phyloP scores from a whole-genome alignment of 2,329 filamentous ascomycete species.

The Botryotinia calthae region DNA sequence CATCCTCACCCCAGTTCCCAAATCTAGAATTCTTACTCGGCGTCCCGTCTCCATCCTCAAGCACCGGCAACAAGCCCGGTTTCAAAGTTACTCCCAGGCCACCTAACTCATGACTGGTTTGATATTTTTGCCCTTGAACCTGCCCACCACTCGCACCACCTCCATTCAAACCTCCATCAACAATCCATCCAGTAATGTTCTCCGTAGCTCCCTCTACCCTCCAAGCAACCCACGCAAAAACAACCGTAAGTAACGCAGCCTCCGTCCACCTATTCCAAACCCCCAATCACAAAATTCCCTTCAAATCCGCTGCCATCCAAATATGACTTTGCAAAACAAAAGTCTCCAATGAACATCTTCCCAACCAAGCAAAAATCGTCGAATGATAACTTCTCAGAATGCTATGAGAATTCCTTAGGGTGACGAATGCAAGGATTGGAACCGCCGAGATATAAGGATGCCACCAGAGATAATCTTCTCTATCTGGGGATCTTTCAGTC shows the following conservation, averaged over 20 bases:
- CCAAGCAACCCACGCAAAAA: constrained; percentile 46
- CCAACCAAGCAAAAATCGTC: constrained; percentile 51
- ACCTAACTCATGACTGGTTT: neutral
- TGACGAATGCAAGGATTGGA: constrained; percentile 52
- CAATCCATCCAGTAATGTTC: constrained; percentile 42
- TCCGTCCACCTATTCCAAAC: constrained; percentile 40
- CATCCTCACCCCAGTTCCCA: constrained; percentile 26
- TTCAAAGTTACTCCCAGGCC: neutral
- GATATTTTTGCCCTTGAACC: neutral
- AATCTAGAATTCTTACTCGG: constrained; percentile 23
- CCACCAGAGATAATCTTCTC: constrained; percentile 48
- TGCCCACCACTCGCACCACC: constrained; percentile 30
- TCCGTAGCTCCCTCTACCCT: constrained; percentile 41
- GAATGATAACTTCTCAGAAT: constrained; percentile 46
- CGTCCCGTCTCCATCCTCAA: constrained; percentile 15
- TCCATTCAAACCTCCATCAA: constrained; percentile 41
- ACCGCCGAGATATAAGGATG: constrained; percentile 55
- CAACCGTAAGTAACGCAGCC: constrained; percentile 41
- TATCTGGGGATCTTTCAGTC: constrained; percentile 34
- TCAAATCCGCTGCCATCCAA: constrained; percentile 58
- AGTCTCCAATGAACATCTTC: constrained; percentile 56
- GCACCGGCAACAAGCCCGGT: constrained; percentile 20
- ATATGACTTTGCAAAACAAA: constrained; percentile 61
- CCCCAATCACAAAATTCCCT: constrained; percentile 46
- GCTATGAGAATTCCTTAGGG: constrained; percentile 50